Evolutionary conservation across 352 stramenopile species (phyloP), one percentile per base, ranked within the genome.

Genomic region (Phytopythium sindhum): DNA sequence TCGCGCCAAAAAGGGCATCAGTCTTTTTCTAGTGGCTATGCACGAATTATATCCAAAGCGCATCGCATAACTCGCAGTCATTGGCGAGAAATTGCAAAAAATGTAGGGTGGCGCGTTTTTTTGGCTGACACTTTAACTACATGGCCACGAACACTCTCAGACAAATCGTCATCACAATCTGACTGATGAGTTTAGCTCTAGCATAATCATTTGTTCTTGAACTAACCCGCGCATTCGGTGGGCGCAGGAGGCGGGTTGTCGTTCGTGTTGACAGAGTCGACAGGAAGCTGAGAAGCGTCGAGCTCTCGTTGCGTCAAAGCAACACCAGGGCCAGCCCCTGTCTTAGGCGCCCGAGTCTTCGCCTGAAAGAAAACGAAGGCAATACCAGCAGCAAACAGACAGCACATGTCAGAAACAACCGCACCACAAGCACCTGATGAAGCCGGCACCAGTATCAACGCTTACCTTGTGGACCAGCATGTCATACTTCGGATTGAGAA

Each of bases 401-500:
- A n/a, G n/a, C n/a, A 17, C 7, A 28, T 5, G n/a, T 52, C 45
- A 52, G 45, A 29, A 29, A n/a, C 15, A 29, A 52, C 45, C 45
- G n/a, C 19, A 23, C 45, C 6, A 14, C 45, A 4, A 48, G 42
- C 19, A 19, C 8, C 21, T 7, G 23, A 4, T 28, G 19, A 23
- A 26, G 8, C 7, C 45, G 9, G 23, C 23, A 57, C 21, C 39
- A 19, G 6, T 14, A 19, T 45, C 12, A 19, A 15, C 39, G 39
- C 54, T 44, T 44, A 60, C 54, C 54, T 60, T 60, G 54, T 24
- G 54, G 4, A 60, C 6, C 54, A 60, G 37, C 54, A 23, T 19
- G 45, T 72, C 73, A 53, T 80, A 80, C 21, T 66, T 66, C 57
- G 71, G 68, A 61, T 77, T 82, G 2, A 79, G 67, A 57, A 78